Conservation (phyloP, 257 asterid genomes). For the Plantago major region DNA sequence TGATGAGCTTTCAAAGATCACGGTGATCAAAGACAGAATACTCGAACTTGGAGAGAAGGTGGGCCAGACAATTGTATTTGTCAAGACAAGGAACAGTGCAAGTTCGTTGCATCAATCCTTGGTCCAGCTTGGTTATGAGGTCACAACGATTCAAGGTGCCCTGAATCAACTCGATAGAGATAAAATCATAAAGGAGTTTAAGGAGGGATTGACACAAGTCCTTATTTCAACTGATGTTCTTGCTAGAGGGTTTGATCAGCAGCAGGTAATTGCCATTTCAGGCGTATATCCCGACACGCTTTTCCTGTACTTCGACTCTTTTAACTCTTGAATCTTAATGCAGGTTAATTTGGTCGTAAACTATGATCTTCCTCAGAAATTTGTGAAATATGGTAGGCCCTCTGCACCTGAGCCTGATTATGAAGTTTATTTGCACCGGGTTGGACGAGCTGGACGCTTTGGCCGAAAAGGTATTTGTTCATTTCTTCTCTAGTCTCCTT, state of each 20-base stretch:
- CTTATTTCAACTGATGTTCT: conserved; percentile 91
- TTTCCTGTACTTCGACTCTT: conserved; percentile 1
- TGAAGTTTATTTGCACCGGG: conserved; percentile 91
- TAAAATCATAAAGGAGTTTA: conserved; percentile 75
- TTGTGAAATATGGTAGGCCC: conserved; percentile 17
- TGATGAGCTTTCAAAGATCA: conserved; percentile 74
- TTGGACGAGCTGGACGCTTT: conserved; percentile 98
- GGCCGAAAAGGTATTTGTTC: conserved; percentile 79
- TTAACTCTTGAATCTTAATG: conserved; percentile 15
- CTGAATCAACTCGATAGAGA: conserved; percentile 63
- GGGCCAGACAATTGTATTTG: conserved; percentile 90
- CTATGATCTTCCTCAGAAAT: conserved; percentile 66
- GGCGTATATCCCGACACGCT: neutral
- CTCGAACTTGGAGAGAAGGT: conserved; percentile 86
- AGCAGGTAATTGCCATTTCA: conserved; percentile 44
- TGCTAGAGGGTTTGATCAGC: conserved; percentile 94
- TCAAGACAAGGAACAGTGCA: conserved; percentile 49
- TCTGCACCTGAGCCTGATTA: conserved; percentile 68
- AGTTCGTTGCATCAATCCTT: conserved; percentile 50
- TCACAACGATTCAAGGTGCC: conserved; percentile 92
- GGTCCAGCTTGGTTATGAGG: conserved; percentile 63
- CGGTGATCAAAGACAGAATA: conserved; percentile 71
- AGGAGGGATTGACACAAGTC: conserved; percentile 82
- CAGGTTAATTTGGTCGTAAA: conserved; percentile 95
- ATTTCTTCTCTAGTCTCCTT: too few species aligned